Evolutionary conservation across 176 grass and related monocot genomes (phyloP), one percentile per base, ranked within the genome.

Genomic region (Oryza brachyantha): DNA sequence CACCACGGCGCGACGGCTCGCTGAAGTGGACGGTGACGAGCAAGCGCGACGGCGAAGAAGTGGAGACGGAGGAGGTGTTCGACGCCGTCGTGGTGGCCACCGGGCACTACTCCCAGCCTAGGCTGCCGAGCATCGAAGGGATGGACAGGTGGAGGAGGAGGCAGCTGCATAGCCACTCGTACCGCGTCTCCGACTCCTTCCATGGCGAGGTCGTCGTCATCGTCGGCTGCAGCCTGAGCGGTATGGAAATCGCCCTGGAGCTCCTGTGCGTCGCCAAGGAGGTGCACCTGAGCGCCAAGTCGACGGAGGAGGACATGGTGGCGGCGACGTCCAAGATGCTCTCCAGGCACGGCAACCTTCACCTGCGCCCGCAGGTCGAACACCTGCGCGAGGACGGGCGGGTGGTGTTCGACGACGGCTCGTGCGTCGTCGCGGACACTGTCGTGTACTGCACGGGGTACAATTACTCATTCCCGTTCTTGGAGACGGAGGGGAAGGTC

Each of bases 361-460:
- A 90, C 0, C 61, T 86, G 0, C 64, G 68, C 13, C 61, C 28
- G 13, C 45, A 88, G 69, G 29, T 84, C 13, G 81, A 88, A 0
- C 0, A 19, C 19, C 3, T 89, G 3, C 19, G 13, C 9, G 58
- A 77, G 29, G 82, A 85, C 11, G 87, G 82, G 0, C 46, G 8
- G 40, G 82, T 81, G 7, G 22, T n/a, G 59, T 90, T 90, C 70
- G 37, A 22, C 73, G 88, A 86, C 64, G 79, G 68, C 32, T 29
- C 61, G 3, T 5, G 9, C 25, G 27, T 82, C 38, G 52, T 69
- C 29, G 81, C 85, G 46, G 89, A 88, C 50, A 4, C 78, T 10
- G 2, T 91, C 59, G 64, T 90, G 27, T 83, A 79, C 57, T 79
- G 89, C 74, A 91, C 85, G 0, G 85, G 89, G 8, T 91, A 70